Base-by-base conservation (phyloP, 1,139 yeast species). In the Candida tropicalis region DNA sequence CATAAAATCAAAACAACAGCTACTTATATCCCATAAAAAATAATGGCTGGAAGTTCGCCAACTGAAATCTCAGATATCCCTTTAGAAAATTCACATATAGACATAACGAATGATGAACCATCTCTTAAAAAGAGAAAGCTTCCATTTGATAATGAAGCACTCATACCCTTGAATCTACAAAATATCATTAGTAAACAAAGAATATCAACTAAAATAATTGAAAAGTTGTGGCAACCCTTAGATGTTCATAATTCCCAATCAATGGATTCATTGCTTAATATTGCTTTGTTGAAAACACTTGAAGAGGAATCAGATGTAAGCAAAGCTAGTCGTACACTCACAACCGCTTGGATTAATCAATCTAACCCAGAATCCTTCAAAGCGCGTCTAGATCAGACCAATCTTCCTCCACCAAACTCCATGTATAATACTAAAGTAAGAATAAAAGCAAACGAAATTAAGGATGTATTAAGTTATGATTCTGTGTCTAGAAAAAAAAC, bases 141-240 rank as follows among this genome's bases (percentile, higher is more conserved):
- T 13, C 15, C 40, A 7, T 34, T 42, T 22, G 28, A 42, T 18
- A 39, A 38, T 31, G 41, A 42, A 16, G 16, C 28, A 5, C 23
- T 42, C 7, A 22, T 17, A 26, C 44, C 27, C 18, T 32, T 22
- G 29, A 33, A 29, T 20, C 20, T 36, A 8, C 39, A 36, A 25
- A 11, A 13, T 3, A 13, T 22, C n/a, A 28, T 18, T 24, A 25
- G 29, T 13, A 32, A 38, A 16, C 44, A 42, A 28, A 26, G 34
- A 24, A 35, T 42, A 20, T 28, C 37, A 9, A 38, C 40, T 12
- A 16, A 9, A 3, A 35, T 42, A 12, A 38, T 42, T n/a, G 41
- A 70, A 13, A 57, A 57, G 40, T 57, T 62, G 22, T 72, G 77
- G 77, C 65, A 62, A 35, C 63, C 65, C 0, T 51, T 70, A 7